Base-by-base conservation (phyloP, 2,329 filamentous ascomycete species). In the Didymella lethalis region DNA sequence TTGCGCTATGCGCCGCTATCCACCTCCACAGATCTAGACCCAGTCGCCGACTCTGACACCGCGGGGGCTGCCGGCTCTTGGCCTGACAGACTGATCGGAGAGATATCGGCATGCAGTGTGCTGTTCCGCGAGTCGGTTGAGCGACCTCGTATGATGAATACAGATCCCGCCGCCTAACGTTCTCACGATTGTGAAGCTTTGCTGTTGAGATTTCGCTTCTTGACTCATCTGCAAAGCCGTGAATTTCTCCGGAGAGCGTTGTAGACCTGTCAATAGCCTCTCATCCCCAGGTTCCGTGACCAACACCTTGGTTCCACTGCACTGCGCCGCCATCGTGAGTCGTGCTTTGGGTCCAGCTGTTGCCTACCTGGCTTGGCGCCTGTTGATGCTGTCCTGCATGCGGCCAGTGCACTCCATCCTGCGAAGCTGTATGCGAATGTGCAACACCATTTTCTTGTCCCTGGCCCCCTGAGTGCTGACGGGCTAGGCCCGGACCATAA, bases 401-500 rank as follows among this genome's bases (percentile, higher is more conserved):
- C 1, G 49, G 20, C 56, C 56, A 58, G 31, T 54, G 56, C 16
- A 45, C 18, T 7, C 25, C 38, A 38, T 58, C 56, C 31, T 57
- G 54, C 25, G 54, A 45, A 10, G 46, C 20, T 23, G 53, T 31
- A 18, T 55, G 53, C 29, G 54, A 18, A 26, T 48, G 54, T 23
- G 54, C 48, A 29, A 43, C 34, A 16, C 46, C 41, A 7, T 54
- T 54, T 16, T 61, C 53, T 12, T 54, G 53, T 31, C 23, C 16
- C 8, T 61, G 53, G 7, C 48, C 47, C 25, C 31, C 45, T 7
- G 58, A 48, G 7, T 61, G 64, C 11, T 61, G 59, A 12, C 56
- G 47, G 14, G 59, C 59, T 1, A 75, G 16, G 1, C 70, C 72
- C 0, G 71, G 64, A 0, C 72, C 73, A 48, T 71, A 75, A 0